Conservation (phyloP, 2,329 filamentous ascomycete species). For the Diplodia seriata region DNA sequence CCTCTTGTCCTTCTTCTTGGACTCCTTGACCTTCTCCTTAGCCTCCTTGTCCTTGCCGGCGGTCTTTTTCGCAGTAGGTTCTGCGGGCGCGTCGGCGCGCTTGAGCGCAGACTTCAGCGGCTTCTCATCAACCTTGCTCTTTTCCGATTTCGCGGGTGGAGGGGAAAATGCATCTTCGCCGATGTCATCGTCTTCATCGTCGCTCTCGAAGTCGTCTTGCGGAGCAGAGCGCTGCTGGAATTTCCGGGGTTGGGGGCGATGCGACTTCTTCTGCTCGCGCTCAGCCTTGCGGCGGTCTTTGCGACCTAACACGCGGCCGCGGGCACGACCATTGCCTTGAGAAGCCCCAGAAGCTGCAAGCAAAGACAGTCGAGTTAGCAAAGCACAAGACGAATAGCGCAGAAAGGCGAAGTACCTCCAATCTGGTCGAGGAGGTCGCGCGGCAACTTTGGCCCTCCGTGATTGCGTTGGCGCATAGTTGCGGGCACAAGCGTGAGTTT, state of each 20-base stretch:
- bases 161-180: constrained; percentile 35
- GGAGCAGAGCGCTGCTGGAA: constrained; percentile 5
- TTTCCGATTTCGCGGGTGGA: constrained; percentile 35
- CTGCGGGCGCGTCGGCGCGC: constrained; percentile 37
- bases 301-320: constrained; percentile 50
- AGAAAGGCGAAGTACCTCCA: constrained; percentile 41
- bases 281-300: constrained; percentile 74
- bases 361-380: background rate
- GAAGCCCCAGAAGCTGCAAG: constrained; percentile 35
- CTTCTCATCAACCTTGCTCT: constrained; percentile 38
- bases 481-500: constrained; percentile 25
- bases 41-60: background rate
- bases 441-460: constrained; percentile 55
- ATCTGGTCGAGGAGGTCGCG: constrained; percentile 55
- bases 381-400: background rate
- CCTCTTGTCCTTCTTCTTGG: constrained; percentile 37
- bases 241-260: constrained; percentile 39
- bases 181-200: constrained; percentile 35
- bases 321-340: constrained; percentile 38
- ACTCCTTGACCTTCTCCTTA: constrained; percentile 35
- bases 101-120: constrained; percentile 48
- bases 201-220: constrained; percentile 30
- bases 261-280: constrained; percentile 65
- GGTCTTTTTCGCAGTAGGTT: constrained; percentile 2
- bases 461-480: constrained; percentile 48